Evolutionary conservation across 306 rosid species (phyloP).

Genomic region (Senna tora): DNA sequence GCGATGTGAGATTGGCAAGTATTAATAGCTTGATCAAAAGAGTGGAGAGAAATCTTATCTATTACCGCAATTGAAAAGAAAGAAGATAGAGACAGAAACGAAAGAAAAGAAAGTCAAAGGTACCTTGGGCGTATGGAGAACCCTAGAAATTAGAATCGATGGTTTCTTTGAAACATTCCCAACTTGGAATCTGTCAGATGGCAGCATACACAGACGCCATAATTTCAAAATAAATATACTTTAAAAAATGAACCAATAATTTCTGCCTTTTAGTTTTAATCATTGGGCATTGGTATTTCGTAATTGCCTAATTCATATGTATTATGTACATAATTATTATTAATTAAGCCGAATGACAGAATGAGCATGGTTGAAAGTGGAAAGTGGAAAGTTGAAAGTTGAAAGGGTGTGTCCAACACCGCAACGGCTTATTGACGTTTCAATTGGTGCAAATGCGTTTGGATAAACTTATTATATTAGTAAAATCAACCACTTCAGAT

Average conservation of each 20-base stretch:
- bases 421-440: slow-evolving; percentile 7
- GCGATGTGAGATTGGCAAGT: neutral
- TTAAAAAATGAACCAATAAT: neutral
- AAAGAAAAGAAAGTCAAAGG: slow-evolving; percentile 10
- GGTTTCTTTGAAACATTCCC: slow-evolving; percentile 43
- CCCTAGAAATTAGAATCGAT: slow-evolving; percentile 46
- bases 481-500: neutral
- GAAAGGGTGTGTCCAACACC: neutral
- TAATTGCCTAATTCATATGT: too few species aligned
- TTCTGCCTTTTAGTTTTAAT: slow-evolving; percentile 29
- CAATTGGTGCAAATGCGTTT: neutral
- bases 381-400: neutral
- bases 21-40: slow-evolving; percentile 2
- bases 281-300: neutral
- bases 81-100: neutral
- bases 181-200: slow-evolving; percentile 41
- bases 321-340: too few species aligned
- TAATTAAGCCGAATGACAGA: neutral
- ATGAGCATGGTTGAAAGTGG: slow-evolving; percentile 3
- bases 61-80: slow-evolving; percentile 6
- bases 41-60: slow-evolving; percentile 23
- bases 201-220: slow-evolving; percentile 31
- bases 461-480: neutral
- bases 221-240: neutral
- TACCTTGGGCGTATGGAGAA: slow-evolving; percentile 48